A percentile compares a stretch with the other conserved stretches of the same genome.
Conservation (phyloP, 352 stramenopile genomes). For the Globisporangium paddicum region DNA sequence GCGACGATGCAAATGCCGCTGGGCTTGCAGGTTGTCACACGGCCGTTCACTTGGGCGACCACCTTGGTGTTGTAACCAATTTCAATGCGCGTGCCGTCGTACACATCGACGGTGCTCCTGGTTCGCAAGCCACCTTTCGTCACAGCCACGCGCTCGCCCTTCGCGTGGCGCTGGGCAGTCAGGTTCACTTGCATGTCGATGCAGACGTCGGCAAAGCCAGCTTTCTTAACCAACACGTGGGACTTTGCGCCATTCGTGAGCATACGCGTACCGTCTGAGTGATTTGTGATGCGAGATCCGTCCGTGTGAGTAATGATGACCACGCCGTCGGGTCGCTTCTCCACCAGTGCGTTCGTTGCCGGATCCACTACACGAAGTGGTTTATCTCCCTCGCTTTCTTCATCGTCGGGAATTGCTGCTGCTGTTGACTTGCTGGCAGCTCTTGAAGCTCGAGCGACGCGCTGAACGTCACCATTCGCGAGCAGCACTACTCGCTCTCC, state of each 20-base stretch:
- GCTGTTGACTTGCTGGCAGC: neutral
- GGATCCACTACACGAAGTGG: constrained; percentile 45
- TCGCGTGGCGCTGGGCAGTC: constrained; percentile 47
- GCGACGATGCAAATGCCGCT: constrained; percentile 41
- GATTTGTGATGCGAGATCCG: constrained; percentile 52
- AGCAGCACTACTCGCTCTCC: constrained; percentile 36
- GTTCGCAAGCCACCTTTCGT: constrained; percentile 65
- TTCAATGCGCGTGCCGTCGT: constrained; percentile 57
- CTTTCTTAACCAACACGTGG: constrained; percentile 54
- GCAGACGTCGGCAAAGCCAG: constrained; percentile 50
- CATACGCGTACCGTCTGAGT: constrained; percentile 64
- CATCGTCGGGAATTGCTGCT: neutral
- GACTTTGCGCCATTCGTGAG: constrained; percentile 35
- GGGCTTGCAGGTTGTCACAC: constrained; percentile 43
- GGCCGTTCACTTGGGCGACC: constrained; percentile 67
- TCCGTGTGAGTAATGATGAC: constrained; percentile 63
- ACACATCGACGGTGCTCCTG: constrained; percentile 39
- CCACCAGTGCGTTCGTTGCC: constrained; percentile 64
- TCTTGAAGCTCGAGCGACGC: neutral
- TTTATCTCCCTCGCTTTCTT: constrained; percentile 10
- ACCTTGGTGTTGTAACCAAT: constrained; percentile 77
- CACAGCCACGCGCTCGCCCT: constrained; percentile 53
- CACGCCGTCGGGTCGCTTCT: constrained; percentile 37
- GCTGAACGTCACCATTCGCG: constrained; percentile 40
- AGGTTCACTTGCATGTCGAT: constrained; percentile 70